Evolutionary conservation across 2,329 filamentous ascomycete species (phyloP).

Genomic region (Zymoseptoria crescenta): DNA sequence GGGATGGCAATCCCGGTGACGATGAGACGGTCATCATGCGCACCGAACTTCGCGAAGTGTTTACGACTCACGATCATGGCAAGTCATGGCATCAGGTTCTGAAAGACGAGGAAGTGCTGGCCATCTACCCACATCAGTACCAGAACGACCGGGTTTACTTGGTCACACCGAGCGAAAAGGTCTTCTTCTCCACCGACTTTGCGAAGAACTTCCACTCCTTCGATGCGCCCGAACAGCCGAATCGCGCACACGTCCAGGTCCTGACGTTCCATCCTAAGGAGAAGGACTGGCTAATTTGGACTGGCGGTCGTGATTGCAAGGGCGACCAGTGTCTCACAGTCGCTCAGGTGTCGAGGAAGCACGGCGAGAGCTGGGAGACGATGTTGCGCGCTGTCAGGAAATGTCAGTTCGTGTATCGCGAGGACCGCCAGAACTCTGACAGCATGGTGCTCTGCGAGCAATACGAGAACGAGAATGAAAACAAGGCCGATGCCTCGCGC

Average conservation of each 20-base stretch:
- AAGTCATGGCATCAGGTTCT: slow-evolving; percentile 64
- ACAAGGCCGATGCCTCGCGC: slow-evolving; percentile 45
- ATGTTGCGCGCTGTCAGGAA: slow-evolving; percentile 66
- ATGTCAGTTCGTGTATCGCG: slow-evolving; percentile 77
- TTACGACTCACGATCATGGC: slow-evolving; percentile 75
- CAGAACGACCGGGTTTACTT: slow-evolving; percentile 84
- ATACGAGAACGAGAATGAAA: slow-evolving; percentile 53
- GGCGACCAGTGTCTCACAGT: slow-evolving; percentile 58
- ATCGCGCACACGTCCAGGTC: slow-evolving; percentile 45
- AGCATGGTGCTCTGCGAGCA: slow-evolving; percentile 60
- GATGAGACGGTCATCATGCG: slow-evolving; percentile 68
- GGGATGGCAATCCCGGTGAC: slow-evolving; percentile 52
- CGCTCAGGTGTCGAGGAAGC: slow-evolving; percentile 70
- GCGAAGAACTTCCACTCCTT: slow-evolving; percentile 68
- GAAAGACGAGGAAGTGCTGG: slow-evolving; percentile 59
- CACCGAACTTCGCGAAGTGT: slow-evolving; percentile 54
- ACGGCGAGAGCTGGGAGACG: slow-evolving; percentile 68
- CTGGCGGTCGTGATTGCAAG: slow-evolving; percentile 62
- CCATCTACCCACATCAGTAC: slow-evolving; percentile 69
- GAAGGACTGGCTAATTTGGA: slow-evolving; percentile 89
- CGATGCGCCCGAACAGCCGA: slow-evolving; percentile 57
- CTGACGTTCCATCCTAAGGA: slow-evolving; percentile 75
- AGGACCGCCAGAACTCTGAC: slow-evolving; percentile 50
- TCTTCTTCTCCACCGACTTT: slow-evolving; percentile 76
- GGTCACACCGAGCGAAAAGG: slow-evolving; percentile 58